Conservation (phyloP, 2,329 filamentous ascomycete species). For the Nemania sp. region DNA sequence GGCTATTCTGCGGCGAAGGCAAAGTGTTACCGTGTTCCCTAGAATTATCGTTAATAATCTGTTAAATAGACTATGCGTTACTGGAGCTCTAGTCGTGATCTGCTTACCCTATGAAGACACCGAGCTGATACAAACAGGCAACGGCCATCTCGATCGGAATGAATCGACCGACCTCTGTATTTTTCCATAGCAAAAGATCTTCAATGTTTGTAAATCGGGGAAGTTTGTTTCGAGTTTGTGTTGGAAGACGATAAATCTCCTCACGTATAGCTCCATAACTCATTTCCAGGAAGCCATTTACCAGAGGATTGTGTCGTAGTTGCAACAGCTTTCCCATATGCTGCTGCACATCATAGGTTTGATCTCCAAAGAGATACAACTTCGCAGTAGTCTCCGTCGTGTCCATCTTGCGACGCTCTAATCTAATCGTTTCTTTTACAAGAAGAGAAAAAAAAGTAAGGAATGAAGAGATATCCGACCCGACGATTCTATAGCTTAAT, state of each 20-base stretch:
- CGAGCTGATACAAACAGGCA: slow-evolving; percentile 42
- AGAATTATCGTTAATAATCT: not conserved
- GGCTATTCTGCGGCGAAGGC: not conserved
- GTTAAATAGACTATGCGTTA: not conserved
- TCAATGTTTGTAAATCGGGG: slow-evolving; percentile 17
- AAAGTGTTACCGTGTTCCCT: not conserved
- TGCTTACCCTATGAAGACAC: slow-evolving; percentile 42
- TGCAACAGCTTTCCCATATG: not conserved
- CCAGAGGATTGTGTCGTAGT: not conserved
- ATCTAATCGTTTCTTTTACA: not conserved
- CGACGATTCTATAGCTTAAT: not conserved
- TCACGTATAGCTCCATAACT: slow-evolving; percentile 10
- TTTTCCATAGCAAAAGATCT: slow-evolving; percentile 32
- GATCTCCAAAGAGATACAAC: slow-evolving; percentile 23
- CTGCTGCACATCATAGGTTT: slow-evolving; percentile 20
- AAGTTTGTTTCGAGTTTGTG: not conserved
- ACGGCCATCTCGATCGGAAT: slow-evolving; percentile 44
- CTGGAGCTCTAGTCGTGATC: not conserved
- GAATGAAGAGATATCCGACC: not conserved
- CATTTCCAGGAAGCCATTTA: slow-evolving; percentile 15
- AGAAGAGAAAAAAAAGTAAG: not conserved
- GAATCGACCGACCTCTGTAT: slow-evolving; percentile 35
- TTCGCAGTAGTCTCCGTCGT: not conserved
- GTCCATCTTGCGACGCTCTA: not conserved
- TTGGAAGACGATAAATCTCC: slow-evolving; percentile 2